Evolutionary conservation across 495 filamentous ascomycete genomes (phyloP).

Genomic region (Penicillium ochrochloron): DNA sequence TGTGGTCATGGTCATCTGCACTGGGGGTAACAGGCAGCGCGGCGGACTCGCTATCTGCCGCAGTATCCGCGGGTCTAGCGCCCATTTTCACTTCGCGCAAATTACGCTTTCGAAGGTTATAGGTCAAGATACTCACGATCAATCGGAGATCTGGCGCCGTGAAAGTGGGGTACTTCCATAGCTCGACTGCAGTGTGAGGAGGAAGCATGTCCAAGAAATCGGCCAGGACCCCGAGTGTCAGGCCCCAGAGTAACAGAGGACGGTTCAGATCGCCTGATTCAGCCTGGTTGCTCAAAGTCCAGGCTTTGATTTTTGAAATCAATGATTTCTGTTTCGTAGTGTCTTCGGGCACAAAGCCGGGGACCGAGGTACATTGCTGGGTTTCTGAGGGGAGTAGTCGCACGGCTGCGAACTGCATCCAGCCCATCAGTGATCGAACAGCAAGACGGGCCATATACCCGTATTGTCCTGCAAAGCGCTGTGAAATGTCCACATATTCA

Average conservation of each 20-base stretch:
- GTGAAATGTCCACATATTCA: constrained; percentile 68
- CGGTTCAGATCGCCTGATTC: constrained; percentile 35
- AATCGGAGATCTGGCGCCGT: constrained; percentile 66
- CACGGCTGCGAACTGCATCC: constrained; percentile 75
- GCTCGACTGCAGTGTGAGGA: constrained; percentile 60
- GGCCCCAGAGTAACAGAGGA: constrained; percentile 73
- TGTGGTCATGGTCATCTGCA: constrained; percentile 35
- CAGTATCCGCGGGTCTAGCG: constrained; percentile 44
- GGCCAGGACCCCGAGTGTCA: constrained; percentile 72
- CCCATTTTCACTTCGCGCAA: constrained; percentile 44
- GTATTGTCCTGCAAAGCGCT: constrained; percentile 60
- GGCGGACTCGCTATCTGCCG: constrained; percentile 46
- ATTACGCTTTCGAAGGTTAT: constrained; percentile 63
- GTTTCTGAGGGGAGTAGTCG: constrained; percentile 66
- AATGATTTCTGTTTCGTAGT: constrained; percentile 18
- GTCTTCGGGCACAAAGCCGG: constrained; percentile 48
- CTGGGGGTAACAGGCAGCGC: constrained; percentile 42
- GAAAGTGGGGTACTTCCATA: constrained; percentile 78
- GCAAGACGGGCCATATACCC: constrained; percentile 55
- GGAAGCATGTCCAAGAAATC: constrained; percentile 77
- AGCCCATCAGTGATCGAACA: constrained; percentile 61
- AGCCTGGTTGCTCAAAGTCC: constrained; percentile 41
- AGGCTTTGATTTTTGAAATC: constrained; percentile 34
- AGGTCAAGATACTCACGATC: constrained; percentile 64
- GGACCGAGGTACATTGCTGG: constrained; percentile 56